Conservation (phyloP, 257 asterid species). For the Pogostemon cablin region DNA sequence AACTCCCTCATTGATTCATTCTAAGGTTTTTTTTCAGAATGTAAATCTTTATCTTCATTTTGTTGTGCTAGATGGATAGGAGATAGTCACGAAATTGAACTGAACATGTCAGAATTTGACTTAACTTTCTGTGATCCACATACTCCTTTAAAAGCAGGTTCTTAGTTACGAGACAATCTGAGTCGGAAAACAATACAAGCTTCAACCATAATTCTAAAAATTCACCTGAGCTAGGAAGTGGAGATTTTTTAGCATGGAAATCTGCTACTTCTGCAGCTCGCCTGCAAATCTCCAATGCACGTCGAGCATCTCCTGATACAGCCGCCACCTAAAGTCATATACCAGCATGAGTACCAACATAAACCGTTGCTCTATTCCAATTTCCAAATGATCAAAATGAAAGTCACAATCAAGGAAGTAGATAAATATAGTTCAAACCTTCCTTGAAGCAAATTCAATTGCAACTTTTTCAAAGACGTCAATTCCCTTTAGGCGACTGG, state of each 20-base stretch:
- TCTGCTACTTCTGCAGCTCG: slow-evolving; percentile 97
- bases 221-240: slow-evolving; percentile 46
- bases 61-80: slow-evolving; percentile 4
- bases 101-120: slow-evolving; percentile 5
- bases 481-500: slow-evolving; percentile 82
- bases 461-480: slow-evolving; percentile 86
- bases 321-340: slow-evolving; percentile 80
- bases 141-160: slow-evolving; percentile 27
- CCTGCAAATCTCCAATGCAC: slow-evolving; percentile 95
- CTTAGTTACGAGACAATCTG: background rate
- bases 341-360: slow-evolving; percentile 26
- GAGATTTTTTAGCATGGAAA: slow-evolving; percentile 55
- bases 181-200: background rate
- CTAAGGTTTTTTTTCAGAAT: background rate
- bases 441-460: slow-evolving; percentile 93
- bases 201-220: background rate
- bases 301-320: slow-evolving; percentile 98
- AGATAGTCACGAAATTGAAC: background rate
- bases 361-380: slow-evolving; percentile 22
- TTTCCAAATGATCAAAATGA: slow-evolving; percentile 21
- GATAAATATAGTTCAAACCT: slow-evolving; percentile 51
- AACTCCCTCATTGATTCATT: slow-evolving; percentile 2
- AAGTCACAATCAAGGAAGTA: slow-evolving; percentile 15
- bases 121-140: background rate
- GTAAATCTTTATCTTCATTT: background rate